Evolutionary conservation across 257 asterid genomes (phyloP), one percentile per base, ranked within the genome.

Genomic region (Orobanche coerulescens): DNA sequence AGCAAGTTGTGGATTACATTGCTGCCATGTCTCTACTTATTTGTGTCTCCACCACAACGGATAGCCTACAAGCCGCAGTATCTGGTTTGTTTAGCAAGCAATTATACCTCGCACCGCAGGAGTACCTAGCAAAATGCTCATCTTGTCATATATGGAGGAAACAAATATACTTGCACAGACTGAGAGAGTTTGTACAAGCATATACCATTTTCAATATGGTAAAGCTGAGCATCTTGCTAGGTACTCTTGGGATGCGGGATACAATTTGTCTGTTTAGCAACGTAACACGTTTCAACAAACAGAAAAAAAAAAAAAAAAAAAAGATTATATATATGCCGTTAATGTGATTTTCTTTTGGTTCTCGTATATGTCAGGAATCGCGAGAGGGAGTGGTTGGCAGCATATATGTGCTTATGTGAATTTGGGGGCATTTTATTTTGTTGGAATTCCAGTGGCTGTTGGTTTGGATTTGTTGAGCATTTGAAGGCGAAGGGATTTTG

Each of bases 351-450:
- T 25, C 4, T 14, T 15, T 0, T 33, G 5, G 0, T 4, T 13
- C 37, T 46, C 4, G 4, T 16, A 11, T 59, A 16, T 15, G 14
- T 43, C 71, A 83, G 92, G 92, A 31, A 70, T 84, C 43, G 85
- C 85, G 2, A 81, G 92, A 60, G 85, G 84, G 28, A 65, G 85
- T 62, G 92, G 88, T 18, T 78, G 85, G 92, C 88, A 84, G 44
- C 80, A 66, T 3, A 49, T 78, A 8, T 85, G 92, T 51, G 85
- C 82, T 13, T 76, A 75, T 47, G 71, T 81, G 3, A 84, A 84
- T 67, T 57, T 84, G 18, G 92, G 71, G 46, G 72, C 85, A 34
- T 84, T 68, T 57, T 83, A 78, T 47, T 10, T 78, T 0, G 60
- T 72, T 22, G 90, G 85, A 60, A 73, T 80, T 26, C 92, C 92